Base-by-base conservation (phyloP, 73 alveolate genomes). In the Paramecium octaurelia region DNA sequence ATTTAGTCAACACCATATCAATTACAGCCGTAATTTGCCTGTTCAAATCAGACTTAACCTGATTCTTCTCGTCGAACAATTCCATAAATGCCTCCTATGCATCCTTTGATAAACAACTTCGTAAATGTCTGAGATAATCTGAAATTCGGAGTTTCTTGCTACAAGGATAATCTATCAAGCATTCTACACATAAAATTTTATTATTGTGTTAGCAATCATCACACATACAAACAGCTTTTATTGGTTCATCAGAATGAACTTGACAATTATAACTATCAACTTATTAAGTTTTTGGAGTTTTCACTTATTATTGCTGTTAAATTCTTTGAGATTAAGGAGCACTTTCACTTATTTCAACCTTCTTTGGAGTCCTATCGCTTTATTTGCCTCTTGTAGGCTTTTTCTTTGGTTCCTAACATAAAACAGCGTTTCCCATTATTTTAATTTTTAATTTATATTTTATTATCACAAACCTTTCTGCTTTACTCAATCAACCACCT, bases 51-150 rank as follows among this genome's bases (percentile, higher is more conserved):
- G 75, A 43, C 57, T 80, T 80, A n/a, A 80, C 91, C 18, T 80
- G 29, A 48, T 80, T 80, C 31, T 80, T 80, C 38, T 80, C 91
- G 44, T 80, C 91, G 27, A 80, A 80, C 11, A 80, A 24, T 80
- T 80, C 91, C 91, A 80, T 80, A 80, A 80, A 80, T 20, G 57
- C 70, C 12, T 80, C 91, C 24, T 80, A 80, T 38, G 91, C 91
- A 46, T 80, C 91, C 14, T 80, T 80, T 14, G 91, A 80, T 80
- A 80, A 24, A 43, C 64, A 42, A 43, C 50, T 24, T 80, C 91
- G 6, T 44, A 80, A 46, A 24, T 80, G 70, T 44, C 70, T 42
- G 2, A 80, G n/a, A 46, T 31, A 80, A 34, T 80, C 91, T 27
- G 46, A 10, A 16, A 80, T 44, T 80, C 91, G 18, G 1, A 80